These are phyloP conservation scores for Coemansia sp. DNA, from an alignment of 192 early-diverging fungal genomes.

Conservation along the genomic window DNA sequence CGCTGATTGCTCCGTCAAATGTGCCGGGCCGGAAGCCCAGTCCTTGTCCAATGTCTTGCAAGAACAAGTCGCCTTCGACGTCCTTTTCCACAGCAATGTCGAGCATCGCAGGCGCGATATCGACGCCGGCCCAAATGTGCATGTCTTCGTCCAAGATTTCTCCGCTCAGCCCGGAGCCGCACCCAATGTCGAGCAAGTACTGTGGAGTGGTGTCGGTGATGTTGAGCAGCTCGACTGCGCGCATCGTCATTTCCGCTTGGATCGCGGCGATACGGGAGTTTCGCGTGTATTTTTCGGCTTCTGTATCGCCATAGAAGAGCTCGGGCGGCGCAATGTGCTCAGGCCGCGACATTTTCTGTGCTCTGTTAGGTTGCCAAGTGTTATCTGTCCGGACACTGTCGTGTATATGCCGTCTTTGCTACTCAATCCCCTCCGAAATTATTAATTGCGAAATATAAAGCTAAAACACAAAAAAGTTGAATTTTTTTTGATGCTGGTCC, in stretches of 20 bases:
- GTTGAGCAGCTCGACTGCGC: constrained; percentile 88
- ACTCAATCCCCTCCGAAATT: not conserved
- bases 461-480: not conserved
- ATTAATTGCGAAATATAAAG: not conserved
- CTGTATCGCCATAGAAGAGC: constrained; percentile 92
- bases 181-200: constrained; percentile 93
- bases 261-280: constrained; percentile 93
- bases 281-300: constrained; percentile 90
- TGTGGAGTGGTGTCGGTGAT: constrained; percentile 71
- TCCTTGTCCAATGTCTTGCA: constrained; percentile 95
- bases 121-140: constrained; percentile 97
- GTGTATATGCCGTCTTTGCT: not conserved
- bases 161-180: constrained; percentile 93
- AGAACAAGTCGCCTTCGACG: constrained; percentile 90
- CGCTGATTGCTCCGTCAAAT: constrained; percentile 93
- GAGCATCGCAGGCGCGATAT: constrained; percentile 92
- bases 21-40: constrained; percentile 91
- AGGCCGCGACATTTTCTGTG: constrained; percentile 77
- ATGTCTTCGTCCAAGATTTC: constrained; percentile 93
- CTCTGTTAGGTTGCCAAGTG: not conserved
- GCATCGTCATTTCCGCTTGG: constrained; percentile 90
- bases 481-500: not conserved
- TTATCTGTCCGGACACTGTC: not conserved
- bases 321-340: constrained; percentile 97
- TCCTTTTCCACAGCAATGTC: constrained; percentile 91